These are phyloP conservation scores for Phytophthora vignae DNA, from an alignment of 352 stramenopile genomes.

Conservation along the genomic window DNA sequence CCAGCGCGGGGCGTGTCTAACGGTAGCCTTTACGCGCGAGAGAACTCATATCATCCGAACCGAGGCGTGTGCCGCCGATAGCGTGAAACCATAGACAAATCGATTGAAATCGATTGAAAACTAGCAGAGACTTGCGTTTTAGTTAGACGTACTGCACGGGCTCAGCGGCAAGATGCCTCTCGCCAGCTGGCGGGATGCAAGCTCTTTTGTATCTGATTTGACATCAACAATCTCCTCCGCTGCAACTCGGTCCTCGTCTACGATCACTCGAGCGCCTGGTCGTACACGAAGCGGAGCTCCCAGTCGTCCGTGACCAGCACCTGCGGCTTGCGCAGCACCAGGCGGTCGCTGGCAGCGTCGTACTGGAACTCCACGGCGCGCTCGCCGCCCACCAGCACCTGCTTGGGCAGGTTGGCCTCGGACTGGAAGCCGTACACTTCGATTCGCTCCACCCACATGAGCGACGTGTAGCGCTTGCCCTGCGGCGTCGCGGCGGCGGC, in stretches of 20 bases:
- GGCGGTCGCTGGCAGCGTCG: constrained; percentile 58
- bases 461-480: constrained; percentile 55
- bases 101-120: not conserved
- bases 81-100: not conserved
- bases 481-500: constrained; percentile 29
- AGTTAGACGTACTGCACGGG: not conserved
- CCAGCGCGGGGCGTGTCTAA: not conserved
- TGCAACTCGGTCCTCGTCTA: not conserved
- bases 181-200: not conserved
- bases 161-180: not conserved
- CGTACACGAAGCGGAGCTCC: constrained; percentile 68
- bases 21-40: too few species aligned
- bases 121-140: not conserved
- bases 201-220: constrained; percentile 21
- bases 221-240: constrained; percentile 21
- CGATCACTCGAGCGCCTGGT: constrained; percentile 40
- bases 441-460: constrained; percentile 84
- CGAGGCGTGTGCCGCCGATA: not conserved
- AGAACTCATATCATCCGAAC: not conserved
- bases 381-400: constrained; percentile 53
- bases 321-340: constrained; percentile 89
- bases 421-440: constrained; percentile 77
- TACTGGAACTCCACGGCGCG: constrained; percentile 70
- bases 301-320: constrained; percentile 76
- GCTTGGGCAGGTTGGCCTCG: constrained; percentile 49